phyloP scores from a whole-genome alignment of 208 protist genomes.

The Leishmania tropica region DNA sequence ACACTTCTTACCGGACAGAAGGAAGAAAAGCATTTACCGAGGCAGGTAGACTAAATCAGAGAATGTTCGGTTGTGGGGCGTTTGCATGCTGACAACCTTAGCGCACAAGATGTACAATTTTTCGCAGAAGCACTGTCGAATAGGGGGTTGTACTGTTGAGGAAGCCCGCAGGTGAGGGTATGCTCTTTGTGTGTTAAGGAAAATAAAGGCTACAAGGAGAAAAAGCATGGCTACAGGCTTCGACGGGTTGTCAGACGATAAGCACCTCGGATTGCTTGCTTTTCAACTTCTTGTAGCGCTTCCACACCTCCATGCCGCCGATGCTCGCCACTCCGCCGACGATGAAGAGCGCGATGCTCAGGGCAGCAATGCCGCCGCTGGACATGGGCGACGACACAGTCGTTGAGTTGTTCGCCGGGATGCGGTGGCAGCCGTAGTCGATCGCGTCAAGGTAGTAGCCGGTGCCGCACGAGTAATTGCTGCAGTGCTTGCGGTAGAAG shows the following conservation, averaged over 20 bases:
- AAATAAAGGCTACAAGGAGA: not conserved
- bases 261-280: constrained; percentile 10
- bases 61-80: not conserved
- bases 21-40: too few species aligned
- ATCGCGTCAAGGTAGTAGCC: constrained; percentile 42
- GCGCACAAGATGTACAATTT: not conserved
- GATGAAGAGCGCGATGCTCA: constrained; percentile 27
- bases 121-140: not conserved
- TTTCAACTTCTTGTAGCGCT: constrained; percentile 19
- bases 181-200: not conserved
- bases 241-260: constrained; percentile 5
- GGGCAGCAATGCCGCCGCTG: constrained; percentile 23
- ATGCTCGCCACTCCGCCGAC: constrained; percentile 14
- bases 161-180: not conserved
- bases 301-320: constrained; percentile 12
- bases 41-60: not conserved
- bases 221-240: not conserved
- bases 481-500: constrained; percentile 48
- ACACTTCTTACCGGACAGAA: not conserved
- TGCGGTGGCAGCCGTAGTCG: constrained; percentile 40
- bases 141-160: not conserved
- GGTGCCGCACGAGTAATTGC: constrained; percentile 38
- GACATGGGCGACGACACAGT: constrained; percentile 10
- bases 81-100: not conserved
- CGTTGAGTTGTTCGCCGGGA: not conserved